Evolutionary conservation across 2,329 filamentous ascomycete genomes (phyloP), one percentile per base, ranked within the genome.

Genomic region (Hypoxylon sp.): DNA sequence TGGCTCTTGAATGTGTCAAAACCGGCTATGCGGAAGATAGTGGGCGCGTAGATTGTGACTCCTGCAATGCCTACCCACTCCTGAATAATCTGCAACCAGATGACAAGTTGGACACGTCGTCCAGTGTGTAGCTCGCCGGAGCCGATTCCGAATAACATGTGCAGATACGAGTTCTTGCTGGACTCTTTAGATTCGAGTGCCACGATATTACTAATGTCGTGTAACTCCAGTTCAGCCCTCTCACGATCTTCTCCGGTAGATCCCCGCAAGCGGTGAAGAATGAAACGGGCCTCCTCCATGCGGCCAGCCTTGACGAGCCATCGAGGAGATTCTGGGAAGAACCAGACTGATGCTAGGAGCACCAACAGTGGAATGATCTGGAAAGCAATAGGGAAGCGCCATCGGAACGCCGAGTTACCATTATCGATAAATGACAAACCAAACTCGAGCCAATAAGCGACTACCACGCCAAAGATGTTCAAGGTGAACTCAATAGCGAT

Each of bases 401-500:
- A 92, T 44, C 86, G 85, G 73, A 92, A 86, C 0, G 86, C 80
- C 0, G 87, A 89, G 1, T 80, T 81, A 10, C 87, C 87, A 35
- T 84, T 83, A 63, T 90, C 85, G 70, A 89, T 85, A 74, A 88
- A 91, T 0, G 87, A 88, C 9, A 88, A 81, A 2, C 88, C 89
- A 69, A 86, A 89, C 71, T 85, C 83, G 5, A 85, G 77, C 88
- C 88, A 91, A 71, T 92, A 92, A 2, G 86, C 80, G 37, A 90
- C 82, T 19, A 90, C 87, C 0, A 92, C 89, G 73, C 90, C 90
- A 52, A 92, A 88, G 67, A 92, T 92, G 74, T 93, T 93, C 8
- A 92, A 78, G 0, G 90, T 92, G 69, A 93, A 93, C 73, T 93
- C 91, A 59, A 92, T 89, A 9, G 90, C 88, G 63, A 93, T 88